Conservation (phyloP, 2,329 filamentous ascomycete genomes). For the Drechslerella coelobrocha region DNA sequence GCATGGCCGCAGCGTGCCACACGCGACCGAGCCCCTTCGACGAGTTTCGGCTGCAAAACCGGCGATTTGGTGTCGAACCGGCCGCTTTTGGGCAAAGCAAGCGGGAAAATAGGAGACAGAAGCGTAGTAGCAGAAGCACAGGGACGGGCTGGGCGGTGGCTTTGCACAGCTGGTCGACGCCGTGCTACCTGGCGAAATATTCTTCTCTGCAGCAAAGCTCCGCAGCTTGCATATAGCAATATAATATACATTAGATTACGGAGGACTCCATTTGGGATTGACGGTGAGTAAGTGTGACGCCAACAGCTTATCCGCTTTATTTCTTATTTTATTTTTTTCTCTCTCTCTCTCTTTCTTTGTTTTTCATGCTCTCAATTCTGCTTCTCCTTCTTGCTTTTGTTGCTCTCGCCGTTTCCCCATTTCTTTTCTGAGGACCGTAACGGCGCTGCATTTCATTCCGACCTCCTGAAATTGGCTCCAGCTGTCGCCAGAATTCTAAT, state of each 20-base stretch:
- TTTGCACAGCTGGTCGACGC: constrained; percentile 5
- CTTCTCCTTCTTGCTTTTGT: not conserved
- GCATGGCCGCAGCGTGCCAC: not conserved
- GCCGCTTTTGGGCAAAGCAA: constrained; percentile 33
- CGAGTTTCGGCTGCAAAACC: constrained; percentile 9
- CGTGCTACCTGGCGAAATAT: not conserved
- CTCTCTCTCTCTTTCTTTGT: constrained; percentile 7
- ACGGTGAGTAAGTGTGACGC: not conserved
- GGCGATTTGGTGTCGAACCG: constrained; percentile 29
- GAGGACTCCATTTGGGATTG: no score
- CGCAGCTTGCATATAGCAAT: not conserved
- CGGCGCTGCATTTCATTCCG: constrained; percentile 16
- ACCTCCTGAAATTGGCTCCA: constrained; percentile 6
- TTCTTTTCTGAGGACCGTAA: not conserved
- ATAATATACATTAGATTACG: no score
- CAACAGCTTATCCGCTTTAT: constrained; percentile 1
- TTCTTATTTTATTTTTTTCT: not conserved
- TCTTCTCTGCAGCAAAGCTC: not conserved
- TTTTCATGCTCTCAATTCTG: not conserved
- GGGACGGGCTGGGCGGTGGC: not conserved
- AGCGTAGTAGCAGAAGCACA: not conserved
- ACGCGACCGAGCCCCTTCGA: not conserved
- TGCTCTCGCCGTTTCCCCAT: not conserved
- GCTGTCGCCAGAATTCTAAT: not conserved
- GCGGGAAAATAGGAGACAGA: constrained; percentile 28